These are phyloP conservation scores for Voacanga thouarsii DNA, from an alignment of 257 asterid genomes.

Conservation along the genomic window DNA sequence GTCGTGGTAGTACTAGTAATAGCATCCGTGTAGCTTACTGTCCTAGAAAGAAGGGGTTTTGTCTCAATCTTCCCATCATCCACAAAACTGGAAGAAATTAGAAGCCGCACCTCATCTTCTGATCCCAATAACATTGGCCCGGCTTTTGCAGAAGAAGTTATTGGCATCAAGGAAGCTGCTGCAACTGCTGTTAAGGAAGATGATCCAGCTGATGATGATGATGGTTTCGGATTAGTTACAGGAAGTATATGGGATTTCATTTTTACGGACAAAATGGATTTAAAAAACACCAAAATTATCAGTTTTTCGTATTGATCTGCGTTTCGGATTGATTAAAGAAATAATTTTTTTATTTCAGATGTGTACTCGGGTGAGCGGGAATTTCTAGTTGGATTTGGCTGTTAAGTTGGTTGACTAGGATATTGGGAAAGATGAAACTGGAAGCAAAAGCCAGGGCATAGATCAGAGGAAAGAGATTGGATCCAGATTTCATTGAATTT, in stretches of 20 bases:
- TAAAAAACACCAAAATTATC: not conserved
- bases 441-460: not conserved
- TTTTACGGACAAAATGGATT: not conserved
- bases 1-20: constrained; percentile 2
- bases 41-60: constrained; percentile 58
- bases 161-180: not conserved
- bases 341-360: not conserved
- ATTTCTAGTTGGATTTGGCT: constrained; percentile 10
- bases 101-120: constrained; percentile 45
- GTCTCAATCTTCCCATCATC: constrained; percentile 47
- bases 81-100: constrained; percentile 40
- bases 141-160: constrained; percentile 18
- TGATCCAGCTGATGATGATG: constrained; percentile 27
- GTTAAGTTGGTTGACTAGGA: not conserved
- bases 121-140: constrained; percentile 50
- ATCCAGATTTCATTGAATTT: not conserved
- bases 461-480: not conserved
- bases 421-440: not conserved
- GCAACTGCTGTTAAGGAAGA: constrained; percentile 27
- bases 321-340: constrained; percentile 5
- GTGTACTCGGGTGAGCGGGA: not conserved
- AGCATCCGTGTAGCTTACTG: constrained; percentile 43
- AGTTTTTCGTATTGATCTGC: not conserved
- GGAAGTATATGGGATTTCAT: constrained; percentile 55
- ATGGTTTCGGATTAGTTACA: constrained; percentile 37